Evolutionary conservation across 179 eudicot species (phyloP), one percentile per base, ranked within the genome.

Genomic region (Actinidia arguta): DNA sequence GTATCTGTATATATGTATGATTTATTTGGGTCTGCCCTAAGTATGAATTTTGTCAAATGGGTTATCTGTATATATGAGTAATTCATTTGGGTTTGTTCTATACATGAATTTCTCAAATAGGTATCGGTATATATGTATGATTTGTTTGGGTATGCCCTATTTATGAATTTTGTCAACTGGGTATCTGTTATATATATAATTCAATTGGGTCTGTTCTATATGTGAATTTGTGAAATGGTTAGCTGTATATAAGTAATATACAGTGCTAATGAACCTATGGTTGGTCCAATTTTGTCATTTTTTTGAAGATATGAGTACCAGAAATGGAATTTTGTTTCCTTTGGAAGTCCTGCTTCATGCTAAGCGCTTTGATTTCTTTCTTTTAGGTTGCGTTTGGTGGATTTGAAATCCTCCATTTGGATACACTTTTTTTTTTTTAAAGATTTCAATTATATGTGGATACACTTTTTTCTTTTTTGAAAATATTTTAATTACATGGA

Each of bases 101-200:
- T 39, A 39, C 42, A 39, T 39, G 4, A 39, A 39, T 39, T 39
- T 39, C 42, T 39, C 42, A 39, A 39, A 39, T 39, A 4, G 42
- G 42, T 39, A 39, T 39, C 3, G 2, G 42, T 39, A 39, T 39
- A 39, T 39, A 39, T 39, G 2, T 39, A 39, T 25, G 52, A 8
- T 75, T 75, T 25, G 36, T 75, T 6, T 55, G 78, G 78, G 78
- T 75, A 16, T 54, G 78, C 39, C 55, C 50, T 54, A 58, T 31
- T 27, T 36, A 55, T 55, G 77, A 73, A 73, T 13, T 39, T 25
- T 5, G 58, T 50, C 77, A 73, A 73, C 58, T 72, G 54, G 59
- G 76, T 73, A 12, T 50, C n/a, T 25, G 20, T 14, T 39, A 39
- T 39, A 39, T 39, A 39, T 39, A 39, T 1, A 39, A 39, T 39